phyloP scores from a whole-genome alignment of 2,329 filamentous ascomycete genomes.

The Cytospora piceae region DNA sequence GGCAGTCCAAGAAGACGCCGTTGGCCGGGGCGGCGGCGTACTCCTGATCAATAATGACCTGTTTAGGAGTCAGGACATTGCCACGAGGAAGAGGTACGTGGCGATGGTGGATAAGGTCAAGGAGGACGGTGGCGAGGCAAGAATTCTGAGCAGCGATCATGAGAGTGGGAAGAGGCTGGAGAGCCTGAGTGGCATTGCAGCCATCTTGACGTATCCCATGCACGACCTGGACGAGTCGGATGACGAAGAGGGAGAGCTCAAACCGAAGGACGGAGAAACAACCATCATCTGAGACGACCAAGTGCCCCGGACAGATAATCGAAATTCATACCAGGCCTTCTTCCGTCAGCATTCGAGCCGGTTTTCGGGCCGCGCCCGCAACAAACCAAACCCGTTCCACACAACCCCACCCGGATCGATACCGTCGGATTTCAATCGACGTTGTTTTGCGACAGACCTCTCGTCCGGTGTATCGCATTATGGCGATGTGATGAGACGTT shows the following conservation, averaged over 20 bases:
- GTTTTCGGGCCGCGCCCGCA: neutral
- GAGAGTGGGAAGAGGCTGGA: constrained; percentile 89
- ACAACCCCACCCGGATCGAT: neutral
- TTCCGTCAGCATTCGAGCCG: neutral
- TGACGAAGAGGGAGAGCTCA: constrained; percentile 45
- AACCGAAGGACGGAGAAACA: constrained; percentile 36
- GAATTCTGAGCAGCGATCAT: constrained; percentile 90
- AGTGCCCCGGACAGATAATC: neutral
- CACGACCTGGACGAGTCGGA: constrained; percentile 77
- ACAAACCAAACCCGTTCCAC: neutral
- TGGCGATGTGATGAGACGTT: neutral
- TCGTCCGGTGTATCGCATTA: neutral
- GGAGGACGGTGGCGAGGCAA: constrained; percentile 81
- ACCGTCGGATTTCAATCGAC: neutral
- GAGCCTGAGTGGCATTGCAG: constrained; percentile 83
- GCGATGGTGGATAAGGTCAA: constrained; percentile 85
- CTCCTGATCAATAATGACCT: constrained; percentile 85
- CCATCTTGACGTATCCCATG: constrained; percentile 87
- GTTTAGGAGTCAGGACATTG: constrained; percentile 82
- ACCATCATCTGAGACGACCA: constrained; percentile 36
- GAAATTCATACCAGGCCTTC: neutral
- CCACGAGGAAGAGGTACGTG: constrained; percentile 79
- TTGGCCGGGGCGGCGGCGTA: constrained; percentile 82
- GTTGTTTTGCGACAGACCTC: neutral
- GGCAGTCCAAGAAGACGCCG: constrained; percentile 84